Conservation (phyloP, 2,329 filamentous ascomycete genomes). For the Hypomyces rosellus region DNA sequence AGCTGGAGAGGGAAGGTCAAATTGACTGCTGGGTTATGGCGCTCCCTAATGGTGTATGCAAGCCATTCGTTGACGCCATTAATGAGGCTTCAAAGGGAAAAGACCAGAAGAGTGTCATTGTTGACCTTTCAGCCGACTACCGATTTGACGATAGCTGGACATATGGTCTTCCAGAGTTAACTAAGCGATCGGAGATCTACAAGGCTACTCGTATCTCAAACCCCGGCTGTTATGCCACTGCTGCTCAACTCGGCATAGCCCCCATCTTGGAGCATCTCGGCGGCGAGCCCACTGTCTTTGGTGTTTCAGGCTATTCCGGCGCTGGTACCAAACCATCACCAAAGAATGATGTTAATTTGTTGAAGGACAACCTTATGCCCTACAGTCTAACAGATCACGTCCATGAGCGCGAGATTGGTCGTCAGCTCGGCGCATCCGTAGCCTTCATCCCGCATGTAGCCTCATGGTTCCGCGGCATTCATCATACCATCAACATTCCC, state of each 20-base stretch:
- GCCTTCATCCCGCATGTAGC: constrained; percentile 92
- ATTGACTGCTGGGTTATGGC: constrained; percentile 98
- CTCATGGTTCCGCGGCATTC: constrained; percentile 95
- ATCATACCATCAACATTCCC: constrained; percentile 85
- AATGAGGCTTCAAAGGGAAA: constrained; percentile 56
- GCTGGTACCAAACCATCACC: constrained; percentile 90
- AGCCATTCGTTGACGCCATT: constrained; percentile 87
- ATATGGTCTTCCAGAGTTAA: constrained; percentile 83
- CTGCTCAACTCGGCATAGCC: constrained; percentile 81
- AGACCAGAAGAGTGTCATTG: constrained; percentile 62
- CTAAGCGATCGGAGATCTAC: constrained; percentile 69
- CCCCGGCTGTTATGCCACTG: constrained; percentile 93
- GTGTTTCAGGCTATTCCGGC: constrained; percentile 89
- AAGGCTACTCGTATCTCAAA: constrained; percentile 79
- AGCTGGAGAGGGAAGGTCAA: constrained; percentile 75
- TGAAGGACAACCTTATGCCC: constrained; percentile 82
- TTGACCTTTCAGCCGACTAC: constrained; percentile 96
- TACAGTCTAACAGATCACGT: constrained; percentile 80
- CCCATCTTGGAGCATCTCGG: constrained; percentile 72
- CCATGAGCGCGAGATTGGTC: constrained; percentile 84
- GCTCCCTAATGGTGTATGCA: constrained; percentile 89
- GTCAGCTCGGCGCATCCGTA: constrained; percentile 66
- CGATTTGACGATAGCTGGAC: constrained; percentile 73
- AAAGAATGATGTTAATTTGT: constrained; percentile 80
- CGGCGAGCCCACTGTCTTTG: constrained; percentile 76